Base-by-base conservation (phyloP, 78 protist genomes). In the Dictyostelium brefeldianum region DNA sequence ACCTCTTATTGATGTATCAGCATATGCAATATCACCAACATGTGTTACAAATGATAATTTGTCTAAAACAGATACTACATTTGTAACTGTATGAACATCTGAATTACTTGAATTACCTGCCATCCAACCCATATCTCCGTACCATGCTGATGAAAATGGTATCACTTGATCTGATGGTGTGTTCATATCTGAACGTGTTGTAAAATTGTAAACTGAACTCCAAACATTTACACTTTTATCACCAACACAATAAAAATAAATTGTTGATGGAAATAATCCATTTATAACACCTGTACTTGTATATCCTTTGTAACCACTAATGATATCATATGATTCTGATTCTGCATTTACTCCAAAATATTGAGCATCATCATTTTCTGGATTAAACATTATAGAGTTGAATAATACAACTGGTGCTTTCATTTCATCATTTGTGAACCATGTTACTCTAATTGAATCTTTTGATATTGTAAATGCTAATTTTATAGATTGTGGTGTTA, bases 11-110 rank as follows among this genome's bases (percentile, higher is more conserved):
- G 36, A 20, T n/a, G 79, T 43, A 77, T 87, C 93, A 6, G 93
- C 93, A 50, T 87, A 87, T 4, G 84, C 93, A 65, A 87, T 87
- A 47, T 87, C 93, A 48, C 93, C 93, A 48, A 87, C 83, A 65
- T 87, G 93, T 4, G 78, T 17, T 5, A 85, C 27, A n/a, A 65
- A 51, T 29, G 71, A 29, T 41, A 73, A 47, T 18, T 31, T 12
- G n/a, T 43, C n/a, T n/a, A 15, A 5, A 73, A 29, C 15, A 20
- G 80, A 43, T 2, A 41, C 6, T 22, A 73, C 18, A 43, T 73
- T 73, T 15, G 6, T 18, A 43, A 73, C 14, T 7, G 79, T 73
- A 47, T 15, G 17, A 25, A 29, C 25, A 18, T 69, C 77, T 4
- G 77, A 69, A 8, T 69, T 12, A 9, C 41, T 15, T 43, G 29